A percentile compares a stretch with the other conserved stretches of the same genome.
These are phyloP conservation scores for Petrea volubilis DNA, from an alignment of 257 asterid species.

Conservation along the genomic window DNA sequence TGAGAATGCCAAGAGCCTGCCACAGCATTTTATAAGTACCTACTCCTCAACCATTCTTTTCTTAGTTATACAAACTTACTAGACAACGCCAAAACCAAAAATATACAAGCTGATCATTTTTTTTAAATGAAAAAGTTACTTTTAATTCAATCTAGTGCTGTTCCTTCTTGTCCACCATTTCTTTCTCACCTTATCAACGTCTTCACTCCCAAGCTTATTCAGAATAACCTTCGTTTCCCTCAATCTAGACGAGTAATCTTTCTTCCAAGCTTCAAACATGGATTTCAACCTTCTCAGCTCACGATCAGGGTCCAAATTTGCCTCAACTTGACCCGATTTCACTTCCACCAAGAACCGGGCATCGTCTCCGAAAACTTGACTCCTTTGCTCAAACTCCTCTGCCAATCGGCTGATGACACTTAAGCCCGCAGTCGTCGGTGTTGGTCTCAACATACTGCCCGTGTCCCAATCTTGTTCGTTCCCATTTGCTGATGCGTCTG, in stretches of 20 bases:
- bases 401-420: slow-evolving; percentile 85
- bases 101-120: too few species aligned
- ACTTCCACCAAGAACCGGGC: slow-evolving; percentile 95
- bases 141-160: slow-evolving; percentile 63
- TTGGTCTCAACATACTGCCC: slow-evolving; percentile 53
- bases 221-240: slow-evolving; percentile 91
- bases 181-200: slow-evolving; percentile 63
- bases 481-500: slow-evolving; percentile 73
- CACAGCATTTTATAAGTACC: too few species aligned
- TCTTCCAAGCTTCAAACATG: slow-evolving; percentile 96
- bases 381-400: slow-evolving; percentile 93
- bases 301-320: slow-evolving; percentile 79
- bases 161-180: slow-evolving; percentile 97
- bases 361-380: slow-evolving; percentile 91
- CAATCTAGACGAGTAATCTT: slow-evolving; percentile 79
- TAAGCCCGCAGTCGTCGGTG: slow-evolving; percentile 62
- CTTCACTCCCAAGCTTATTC: slow-evolving; percentile 74
- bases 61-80: neutral
- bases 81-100: too few species aligned
- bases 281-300: slow-evolving; percentile 87
- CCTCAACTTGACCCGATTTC: slow-evolving; percentile 87
- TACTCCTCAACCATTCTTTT: too few species aligned
- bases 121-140: too few species aligned
- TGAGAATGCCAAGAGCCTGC: too few species aligned
- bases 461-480: slow-evolving; percentile 62